Base-by-base conservation (phyloP, 768 basidiomycete species). In the Panaeolus cyanescens region DNA sequence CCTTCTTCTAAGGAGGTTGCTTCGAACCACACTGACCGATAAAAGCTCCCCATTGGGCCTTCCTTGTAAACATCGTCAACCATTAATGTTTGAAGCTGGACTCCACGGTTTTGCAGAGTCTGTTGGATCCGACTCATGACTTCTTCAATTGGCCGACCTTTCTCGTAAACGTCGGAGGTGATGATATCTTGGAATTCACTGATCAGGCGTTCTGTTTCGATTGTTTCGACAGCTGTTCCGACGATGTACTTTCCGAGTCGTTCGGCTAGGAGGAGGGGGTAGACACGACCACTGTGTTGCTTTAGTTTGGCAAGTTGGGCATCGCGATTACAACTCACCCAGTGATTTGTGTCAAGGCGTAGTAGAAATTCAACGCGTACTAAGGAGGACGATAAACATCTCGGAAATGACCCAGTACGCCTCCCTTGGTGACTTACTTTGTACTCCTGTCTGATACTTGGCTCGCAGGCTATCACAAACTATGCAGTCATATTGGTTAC, bases 381-480 rank as follows among this genome's bases (percentile, higher is more conserved):
- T 69, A 19, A n/a, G n/a, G n/a, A n/a, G n/a, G 31, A 4, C 17
- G 36, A 17, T 40, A n/a, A n/a, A n/a, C n/a, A n/a, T n/a, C n/a
- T n/a, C n/a, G n/a, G n/a, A n/a, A n/a, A n/a, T n/a, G n/a, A n/a
- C n/a, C n/a, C n/a, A n/a, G n/a, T n/a, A n/a, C n/a, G n/a, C n/a
- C n/a, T n/a, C n/a, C n/a, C n/a, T n/a, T n/a, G n/a, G n/a, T n/a
- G n/a, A n/a, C n/a, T n/a, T n/a, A n/a, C n/a, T n/a, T n/a, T n/a
- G n/a, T n/a, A n/a, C n/a, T n/a, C n/a, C n/a, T n/a, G n/a, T n/a
- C 72, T 73, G 20, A 74, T 62, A 17, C 66, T 50, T 3, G 74
- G 84, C 65, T 87, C 85, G 71, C 85, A 87, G 0, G 84, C 85
- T 31, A 86, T 79, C 64, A 84, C 79, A 69, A 85, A 85, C 83